phyloP scores from a whole-genome alignment of 2,329 filamentous ascomycete species.

The Grosmannia serpens region DNA sequence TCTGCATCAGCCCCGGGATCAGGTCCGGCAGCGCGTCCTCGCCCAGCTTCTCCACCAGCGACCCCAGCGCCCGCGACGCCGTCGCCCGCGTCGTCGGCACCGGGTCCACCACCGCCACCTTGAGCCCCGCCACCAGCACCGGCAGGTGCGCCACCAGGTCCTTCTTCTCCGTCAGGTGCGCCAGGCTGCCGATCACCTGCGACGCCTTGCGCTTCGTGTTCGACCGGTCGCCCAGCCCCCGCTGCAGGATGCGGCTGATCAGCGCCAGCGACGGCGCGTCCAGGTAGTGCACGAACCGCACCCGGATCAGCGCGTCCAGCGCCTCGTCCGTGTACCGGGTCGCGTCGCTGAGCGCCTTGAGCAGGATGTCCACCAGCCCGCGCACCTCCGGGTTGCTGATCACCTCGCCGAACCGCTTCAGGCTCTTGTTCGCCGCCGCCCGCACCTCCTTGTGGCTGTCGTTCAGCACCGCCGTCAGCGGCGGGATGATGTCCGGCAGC shows the following conservation, averaged over 20 bases:
- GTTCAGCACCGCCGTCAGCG: conserved; percentile 84
- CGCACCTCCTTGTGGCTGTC: conserved; percentile 98
- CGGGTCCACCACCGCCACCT: conserved; percentile 82
- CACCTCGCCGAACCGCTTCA: conserved; percentile 97
- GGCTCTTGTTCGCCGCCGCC: conserved; percentile 79
- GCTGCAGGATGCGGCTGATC: conserved; percentile 88
- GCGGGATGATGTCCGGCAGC: conserved; percentile 91
- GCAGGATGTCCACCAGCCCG: conserved; percentile 75
- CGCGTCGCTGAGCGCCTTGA: conserved; percentile 93
- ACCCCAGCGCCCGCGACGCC: conserved; percentile 88
- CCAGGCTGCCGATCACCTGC: conserved; percentile 95
- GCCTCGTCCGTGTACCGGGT: conserved; percentile 96
- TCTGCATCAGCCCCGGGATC: conserved; percentile 94
- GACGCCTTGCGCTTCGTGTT: conserved; percentile 92
- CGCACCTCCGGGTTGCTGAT: conserved; percentile 98
- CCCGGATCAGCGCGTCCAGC: conserved; percentile 86
- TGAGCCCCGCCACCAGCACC: conserved; percentile 81
- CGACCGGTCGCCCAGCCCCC: conserved; percentile 81
- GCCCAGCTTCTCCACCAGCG: conserved; percentile 94
- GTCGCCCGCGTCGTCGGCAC: conserved; percentile 94
- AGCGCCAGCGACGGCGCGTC: conserved; percentile 91
- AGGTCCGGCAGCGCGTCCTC: conserved; percentile 95
- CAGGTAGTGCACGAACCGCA: conserved; percentile 98
- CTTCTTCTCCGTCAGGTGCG: conserved; percentile 91
- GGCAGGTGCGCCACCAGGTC: conserved; percentile 86